Conservation (phyloP, 352 stramenopile genomes). For the Chrysophaeum taylorii region DNA sequence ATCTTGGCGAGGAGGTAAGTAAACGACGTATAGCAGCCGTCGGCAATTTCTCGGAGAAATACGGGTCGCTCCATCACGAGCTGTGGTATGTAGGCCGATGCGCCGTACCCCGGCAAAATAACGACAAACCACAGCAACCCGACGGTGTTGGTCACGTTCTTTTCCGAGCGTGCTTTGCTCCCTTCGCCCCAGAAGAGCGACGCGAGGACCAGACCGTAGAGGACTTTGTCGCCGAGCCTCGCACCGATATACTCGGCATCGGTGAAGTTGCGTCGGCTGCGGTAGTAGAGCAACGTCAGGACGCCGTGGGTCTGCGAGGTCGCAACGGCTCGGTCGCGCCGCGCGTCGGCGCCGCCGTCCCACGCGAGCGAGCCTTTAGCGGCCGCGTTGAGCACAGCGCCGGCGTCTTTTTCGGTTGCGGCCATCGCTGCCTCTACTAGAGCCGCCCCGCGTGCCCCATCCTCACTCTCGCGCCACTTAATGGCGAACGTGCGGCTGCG, state of each 20-base stretch:
- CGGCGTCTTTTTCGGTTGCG: neutral
- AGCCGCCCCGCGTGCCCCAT: no score
- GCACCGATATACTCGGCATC: slow-evolving; percentile 23
- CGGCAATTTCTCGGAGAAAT: slow-evolving; percentile 22
- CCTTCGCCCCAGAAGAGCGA: slow-evolving; percentile 23
- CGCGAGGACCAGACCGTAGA: slow-evolving; percentile 20
- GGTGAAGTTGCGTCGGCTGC: slow-evolving; percentile 13
- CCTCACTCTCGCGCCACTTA: neutral
- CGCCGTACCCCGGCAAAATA: slow-evolving; percentile 18
- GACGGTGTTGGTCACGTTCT: neutral
- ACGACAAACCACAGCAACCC: slow-evolving; percentile 22
- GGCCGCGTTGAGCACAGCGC: neutral
- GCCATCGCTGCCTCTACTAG: no score
- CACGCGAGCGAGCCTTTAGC: neutral
- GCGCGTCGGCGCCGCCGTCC: neutral
- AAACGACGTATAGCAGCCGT: slow-evolving; percentile 21
- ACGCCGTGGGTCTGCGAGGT: neutral
- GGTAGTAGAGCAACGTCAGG: slow-evolving; percentile 18
- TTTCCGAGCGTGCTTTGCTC: slow-evolving; percentile 6
- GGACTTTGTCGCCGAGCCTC: slow-evolving; percentile 23
- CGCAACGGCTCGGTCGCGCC: neutral
- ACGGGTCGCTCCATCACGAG: slow-evolving; percentile 20
- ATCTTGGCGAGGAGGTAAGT: slow-evolving; percentile 22
- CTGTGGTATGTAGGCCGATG: slow-evolving; percentile 21
- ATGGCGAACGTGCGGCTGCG: no score